Base-by-base conservation (phyloP, 2,329 filamentous ascomycete genomes). In the Ceratocystis diversiconidia region DNA sequence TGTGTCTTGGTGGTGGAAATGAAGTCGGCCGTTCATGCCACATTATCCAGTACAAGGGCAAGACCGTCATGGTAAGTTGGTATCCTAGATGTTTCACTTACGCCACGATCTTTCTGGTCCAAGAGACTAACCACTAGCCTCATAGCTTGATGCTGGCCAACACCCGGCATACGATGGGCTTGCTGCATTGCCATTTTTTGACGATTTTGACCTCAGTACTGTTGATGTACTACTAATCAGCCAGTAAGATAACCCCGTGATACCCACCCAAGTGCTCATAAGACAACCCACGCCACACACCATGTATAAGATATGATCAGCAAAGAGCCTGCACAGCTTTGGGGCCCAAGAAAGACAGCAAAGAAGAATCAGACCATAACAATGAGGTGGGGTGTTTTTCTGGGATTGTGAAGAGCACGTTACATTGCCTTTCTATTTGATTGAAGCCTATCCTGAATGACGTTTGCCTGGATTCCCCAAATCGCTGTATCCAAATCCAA, bases 31-130 rank as follows among this genome's bases (percentile, higher is more conserved):
- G 94, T 70, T 97, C 94, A 70, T 97, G 94, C 75, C 94, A 99
- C 74, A 96, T 99, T 71, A 86, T 99, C 68, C 91, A 97, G 73
- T 99, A 99, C 82, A 99, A 97, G 77, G 94, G 94, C 68, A 99
- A 99, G 77, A 97, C 92, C 5, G 90, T 99, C 70, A 99, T 99
- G 94, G 91, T 95, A 79, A 71, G 72, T 63, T 28, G 46, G 3
- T 2, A 25, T 30, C 22, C 5, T 36, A 4, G 55, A 19, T 17
- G 55, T 8, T 59, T 30, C 7, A 8, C 25, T 12, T 10, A 15
- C 36, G 36, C 36, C 10, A 41, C 36, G 12, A 15, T 41, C 36
- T 41, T 57, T 59, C 15, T 44, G 22, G 43, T 44, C n/a, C 30
- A 12, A n/a, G 7, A 19, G 25, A 48, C 46, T 28, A 62, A 69